Evolutionary conservation across 2,329 filamentous ascomycete species (phyloP).

Genomic region (Cadophora sp.): DNA sequence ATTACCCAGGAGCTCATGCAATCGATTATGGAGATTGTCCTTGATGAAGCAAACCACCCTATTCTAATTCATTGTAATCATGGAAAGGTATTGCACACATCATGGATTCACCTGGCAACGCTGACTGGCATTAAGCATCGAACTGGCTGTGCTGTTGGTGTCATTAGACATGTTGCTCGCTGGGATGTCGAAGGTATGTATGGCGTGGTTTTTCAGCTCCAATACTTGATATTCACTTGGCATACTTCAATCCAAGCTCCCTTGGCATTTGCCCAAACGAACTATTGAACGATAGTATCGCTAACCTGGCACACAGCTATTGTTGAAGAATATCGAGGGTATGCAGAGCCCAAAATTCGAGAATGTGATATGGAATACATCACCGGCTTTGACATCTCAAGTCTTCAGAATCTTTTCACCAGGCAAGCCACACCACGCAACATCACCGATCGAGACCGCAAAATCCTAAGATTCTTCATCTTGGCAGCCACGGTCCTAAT

Average conservation of each 20-base stretch:
- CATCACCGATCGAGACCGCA: slow-evolving; percentile 11
- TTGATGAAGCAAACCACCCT: slow-evolving; percentile 78
- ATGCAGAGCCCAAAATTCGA: slow-evolving; percentile 65
- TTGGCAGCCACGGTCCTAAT: slow-evolving; percentile 25
- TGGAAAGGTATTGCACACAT: slow-evolving; percentile 65
- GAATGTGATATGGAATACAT: slow-evolving; percentile 68
- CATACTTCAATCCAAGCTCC: neutral
- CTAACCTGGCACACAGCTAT: slow-evolving; percentile 49
- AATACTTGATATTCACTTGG: neutral
- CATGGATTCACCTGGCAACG: neutral
- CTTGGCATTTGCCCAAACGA: neutral
- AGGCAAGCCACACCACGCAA: neutral
- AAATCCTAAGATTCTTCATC: slow-evolving; percentile 1
- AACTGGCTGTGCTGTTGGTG: slow-evolving; percentile 86
- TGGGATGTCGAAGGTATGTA: slow-evolving; percentile 59
- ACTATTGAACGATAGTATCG: neutral
- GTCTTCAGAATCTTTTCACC: slow-evolving; percentile 49
- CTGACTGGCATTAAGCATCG: slow-evolving; percentile 65
- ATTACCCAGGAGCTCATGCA: slow-evolving; percentile 73
- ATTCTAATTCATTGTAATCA: slow-evolving; percentile 93
- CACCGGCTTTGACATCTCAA: slow-evolving; percentile 53
- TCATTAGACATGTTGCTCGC: slow-evolving; percentile 75
- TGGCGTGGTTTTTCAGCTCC: neutral
- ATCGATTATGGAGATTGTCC: slow-evolving; percentile 72
- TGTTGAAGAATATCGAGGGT: slow-evolving; percentile 76